phyloP scores from a whole-genome alignment of 495 filamentous ascomycete genomes.

The Neurospora sp. region DNA sequence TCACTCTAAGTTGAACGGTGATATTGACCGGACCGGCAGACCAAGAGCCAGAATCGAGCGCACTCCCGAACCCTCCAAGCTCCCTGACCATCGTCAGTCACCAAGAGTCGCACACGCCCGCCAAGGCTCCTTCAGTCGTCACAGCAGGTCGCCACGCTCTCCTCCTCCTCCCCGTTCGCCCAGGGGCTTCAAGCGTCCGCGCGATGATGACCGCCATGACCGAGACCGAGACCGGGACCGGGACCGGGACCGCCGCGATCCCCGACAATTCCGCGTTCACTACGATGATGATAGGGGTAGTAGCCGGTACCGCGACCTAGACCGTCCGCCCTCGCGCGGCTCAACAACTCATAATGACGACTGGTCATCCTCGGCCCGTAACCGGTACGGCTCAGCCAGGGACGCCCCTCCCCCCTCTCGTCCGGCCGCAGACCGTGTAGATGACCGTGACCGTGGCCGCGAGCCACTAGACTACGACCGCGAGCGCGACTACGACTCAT shows the following conservation, averaged over 20 bases:
- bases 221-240: slow-evolving; percentile 32
- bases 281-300: slow-evolving; percentile 46
- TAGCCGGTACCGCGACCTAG: slow-evolving; percentile 54
- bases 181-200: slow-evolving; percentile 58
- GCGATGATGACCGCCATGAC: slow-evolving; percentile 49
- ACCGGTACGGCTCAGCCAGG: slow-evolving; percentile 45
- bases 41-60: slow-evolving; percentile 62
- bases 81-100: slow-evolving; percentile 45
- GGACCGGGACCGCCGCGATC: slow-evolving; percentile 33
- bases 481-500: slow-evolving; percentile 27
- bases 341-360: slow-evolving; percentile 37
- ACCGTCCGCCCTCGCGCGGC: slow-evolving; percentile 46
- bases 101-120: slow-evolving; percentile 6
- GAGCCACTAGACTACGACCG: slow-evolving; percentile 7
- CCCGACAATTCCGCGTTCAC: slow-evolving; percentile 49
- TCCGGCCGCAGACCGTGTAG: slow-evolving; percentile 5
- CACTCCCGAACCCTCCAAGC: slow-evolving; percentile 66
- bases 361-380: slow-evolving; percentile 12
- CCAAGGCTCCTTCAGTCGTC: neutral
- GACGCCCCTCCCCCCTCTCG: slow-evolving; percentile 11
- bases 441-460: slow-evolving; percentile 13
- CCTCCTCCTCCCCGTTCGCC: slow-evolving; percentile 13
- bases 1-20: slow-evolving; percentile 41
- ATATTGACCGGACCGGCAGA: slow-evolving; percentile 59
- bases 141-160: neutral